Conservation (phyloP, 495 filamentous ascomycete genomes). For the Oidiodendron maius region DNA sequence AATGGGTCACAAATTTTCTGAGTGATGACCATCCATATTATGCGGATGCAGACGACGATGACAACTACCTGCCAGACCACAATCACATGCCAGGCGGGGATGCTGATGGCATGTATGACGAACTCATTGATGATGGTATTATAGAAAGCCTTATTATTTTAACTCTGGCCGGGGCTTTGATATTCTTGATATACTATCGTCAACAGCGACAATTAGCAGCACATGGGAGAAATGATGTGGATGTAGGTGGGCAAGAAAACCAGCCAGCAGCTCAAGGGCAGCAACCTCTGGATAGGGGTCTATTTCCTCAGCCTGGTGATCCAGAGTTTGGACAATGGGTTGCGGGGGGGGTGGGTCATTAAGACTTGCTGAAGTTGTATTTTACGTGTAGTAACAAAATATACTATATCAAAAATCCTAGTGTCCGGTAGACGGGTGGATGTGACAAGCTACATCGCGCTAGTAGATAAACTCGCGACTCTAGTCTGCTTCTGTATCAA, state of each 20-base stretch:
- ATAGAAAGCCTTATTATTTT: conserved; percentile 84
- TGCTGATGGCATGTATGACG: conserved; percentile 60
- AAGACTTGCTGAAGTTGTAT: conserved; percentile 21
- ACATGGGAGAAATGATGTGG: conserved; percentile 22
- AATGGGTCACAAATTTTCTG: conserved; percentile 82
- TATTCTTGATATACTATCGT: conserved; percentile 76
- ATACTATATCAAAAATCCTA: too few relatives aligned
- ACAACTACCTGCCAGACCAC: conserved; percentile 43
- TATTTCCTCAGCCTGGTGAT: conserved; percentile 68
- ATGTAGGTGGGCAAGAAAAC: conserved; percentile 29
- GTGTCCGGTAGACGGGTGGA: too few relatives aligned
- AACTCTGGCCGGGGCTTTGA: conserved; percentile 64
- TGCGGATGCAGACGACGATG: conserved; percentile 51
- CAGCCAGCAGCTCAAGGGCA: conserved; percentile 13
- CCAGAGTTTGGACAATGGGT: conserved; percentile 69
- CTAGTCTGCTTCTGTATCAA: conserved; percentile 6
- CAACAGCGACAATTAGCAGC: conserved; percentile 61
- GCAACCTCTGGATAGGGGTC: conserved; percentile 45
- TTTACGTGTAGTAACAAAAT: conserved; percentile 15
- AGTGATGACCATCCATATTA: conserved; percentile 64
- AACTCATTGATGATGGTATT: conserved; percentile 66
- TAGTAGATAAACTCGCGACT: too few relatives aligned
- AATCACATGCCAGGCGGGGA: conserved; percentile 49
- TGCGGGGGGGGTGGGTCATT: conserved; percentile 73
- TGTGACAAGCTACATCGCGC: too few relatives aligned